Conservation (phyloP, 345 rosid species). For the Syzygium oleosum region DNA sequence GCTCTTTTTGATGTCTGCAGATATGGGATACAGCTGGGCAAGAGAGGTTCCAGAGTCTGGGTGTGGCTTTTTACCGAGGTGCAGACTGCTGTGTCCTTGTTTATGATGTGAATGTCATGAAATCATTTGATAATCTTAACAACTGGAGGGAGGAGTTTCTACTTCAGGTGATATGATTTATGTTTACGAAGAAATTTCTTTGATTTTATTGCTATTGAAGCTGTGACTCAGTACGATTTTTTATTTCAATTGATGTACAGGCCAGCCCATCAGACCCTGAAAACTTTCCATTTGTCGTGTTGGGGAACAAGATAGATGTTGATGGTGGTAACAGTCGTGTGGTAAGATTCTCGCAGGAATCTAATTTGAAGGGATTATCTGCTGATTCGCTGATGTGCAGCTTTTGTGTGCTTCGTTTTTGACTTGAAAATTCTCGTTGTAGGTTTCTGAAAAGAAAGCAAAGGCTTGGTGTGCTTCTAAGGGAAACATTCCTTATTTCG, state of each 20-base stretch:
- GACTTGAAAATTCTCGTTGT: neutral
- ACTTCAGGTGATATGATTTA: slow-evolving; percentile 20
- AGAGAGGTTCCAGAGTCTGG: slow-evolving; percentile 37
- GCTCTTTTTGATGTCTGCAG: neutral
- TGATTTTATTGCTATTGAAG: neutral
- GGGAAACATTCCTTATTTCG: slow-evolving; percentile 85
- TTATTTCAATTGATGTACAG: slow-evolving; percentile 18
- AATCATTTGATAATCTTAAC: slow-evolving; percentile 37
- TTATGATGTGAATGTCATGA: slow-evolving; percentile 19
- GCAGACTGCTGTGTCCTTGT: slow-evolving; percentile 42
- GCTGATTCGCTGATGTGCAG: neutral
- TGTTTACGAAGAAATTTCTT: neutral
- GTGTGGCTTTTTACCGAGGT: slow-evolving; percentile 44
- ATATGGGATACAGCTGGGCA: slow-evolving; percentile 47
- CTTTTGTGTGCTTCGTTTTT: neutral
- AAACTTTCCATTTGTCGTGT: slow-evolving; percentile 67
- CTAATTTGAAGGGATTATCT: neutral
- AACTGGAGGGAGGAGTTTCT: slow-evolving; percentile 36
- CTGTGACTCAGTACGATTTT: neutral
- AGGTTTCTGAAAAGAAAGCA: slow-evolving; percentile 89
- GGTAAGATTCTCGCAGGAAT: slow-evolving; percentile 29
- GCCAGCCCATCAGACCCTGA: slow-evolving; percentile 86
- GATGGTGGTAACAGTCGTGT: slow-evolving; percentile 80
- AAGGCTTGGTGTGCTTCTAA: slow-evolving; percentile 91
- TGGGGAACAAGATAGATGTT: slow-evolving; percentile 80